Evolutionary conservation across 2,329 filamentous ascomycete genomes (phyloP), one percentile per base, ranked within the genome.

Genomic region (Hymenoscyphus fraxineus): DNA sequence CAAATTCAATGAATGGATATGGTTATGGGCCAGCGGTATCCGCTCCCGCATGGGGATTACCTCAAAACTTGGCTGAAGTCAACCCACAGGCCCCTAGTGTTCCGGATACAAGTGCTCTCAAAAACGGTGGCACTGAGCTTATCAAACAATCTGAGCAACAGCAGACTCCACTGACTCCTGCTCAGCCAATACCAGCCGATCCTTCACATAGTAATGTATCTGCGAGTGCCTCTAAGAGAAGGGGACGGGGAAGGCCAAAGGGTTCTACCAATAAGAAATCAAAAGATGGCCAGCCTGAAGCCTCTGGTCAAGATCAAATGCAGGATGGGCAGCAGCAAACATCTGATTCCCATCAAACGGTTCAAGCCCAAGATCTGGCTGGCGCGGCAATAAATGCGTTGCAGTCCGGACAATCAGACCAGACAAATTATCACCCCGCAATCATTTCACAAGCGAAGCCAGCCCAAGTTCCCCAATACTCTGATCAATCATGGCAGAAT

Each of bases 231-330:
- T 54, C 19, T 12, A 72, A 39, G 67, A 77, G 71, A 63, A 70
- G 64, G 72, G 74, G 72, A 60, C 65, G 75, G 56, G 74, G 82
- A 6, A 77, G 82, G 39, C 82, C 82, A 0, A 83, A 83, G 65
- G 82, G 82, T 0, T 84, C 82, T 1, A 82, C 80, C 65, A 84
- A 83, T 65, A 77, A 80, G 2, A 68, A 67, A 38, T 12, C 39
- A 10, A 73, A 70, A 47, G 68, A 72, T 62, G 68, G 64, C 15
- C 63, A 65, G 32, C 63, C 64, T 41, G 65, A 51, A 35, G 64
- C 63, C 6, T 66, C 66, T 58, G 58, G 32, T 51, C 27, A 31
- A 39, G 59, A 54, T 60, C 55, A 57, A 57, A 31, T n/a, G 35
- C 31, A 38, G 55, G 55, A 63, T 40, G 64, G 65, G 12, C 67